These are phyloP conservation scores for Pythium sp. DNA, from an alignment of 352 stramenopile genomes.

Conservation along the genomic window DNA sequence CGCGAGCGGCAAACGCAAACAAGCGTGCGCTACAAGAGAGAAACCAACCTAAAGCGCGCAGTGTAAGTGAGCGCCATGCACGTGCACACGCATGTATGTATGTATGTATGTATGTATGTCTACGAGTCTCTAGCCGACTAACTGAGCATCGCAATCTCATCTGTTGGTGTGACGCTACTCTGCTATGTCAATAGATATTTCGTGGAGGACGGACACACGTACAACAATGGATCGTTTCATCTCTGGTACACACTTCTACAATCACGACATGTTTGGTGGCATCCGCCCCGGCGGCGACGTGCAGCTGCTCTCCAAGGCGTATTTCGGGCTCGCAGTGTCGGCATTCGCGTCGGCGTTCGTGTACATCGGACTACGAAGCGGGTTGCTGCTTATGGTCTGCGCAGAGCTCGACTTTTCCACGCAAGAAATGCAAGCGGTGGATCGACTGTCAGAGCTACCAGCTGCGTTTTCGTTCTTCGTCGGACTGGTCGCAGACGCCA, in stretches of 20 bases:
- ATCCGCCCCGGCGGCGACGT: conserved; percentile 19
- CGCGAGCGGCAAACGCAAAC: not conserved
- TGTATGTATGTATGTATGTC: not conserved
- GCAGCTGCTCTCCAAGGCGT: conserved; percentile 13
- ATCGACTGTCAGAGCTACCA: conserved; percentile 42
- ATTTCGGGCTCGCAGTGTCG: conserved; percentile 19
- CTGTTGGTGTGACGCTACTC: not conserved
- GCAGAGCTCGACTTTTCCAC: conserved; percentile 13
- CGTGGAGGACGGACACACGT: not conserved
- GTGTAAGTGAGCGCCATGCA: not conserved
- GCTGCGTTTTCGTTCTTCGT: conserved; percentile 63
- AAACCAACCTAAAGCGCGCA: not conserved
- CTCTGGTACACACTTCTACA: conserved; percentile 25
- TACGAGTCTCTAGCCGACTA: not conserved
- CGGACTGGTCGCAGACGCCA: conserved; percentile 60
- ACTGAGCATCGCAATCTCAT: not conserved
- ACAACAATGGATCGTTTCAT: conserved; percentile 18
- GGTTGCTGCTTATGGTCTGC: conserved; percentile 17
- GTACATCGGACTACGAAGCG: conserved; percentile 19
- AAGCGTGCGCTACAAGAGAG: not conserved
- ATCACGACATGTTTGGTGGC: conserved; percentile 24
- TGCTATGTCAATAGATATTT: not conserved
- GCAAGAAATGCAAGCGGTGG: conserved; percentile 19
- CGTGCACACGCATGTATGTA: not conserved
- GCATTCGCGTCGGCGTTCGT: conserved; percentile 21